These are phyloP conservation scores for Apiospora marii DNA, from an alignment of 2,329 filamentous ascomycete species.

Conservation along the genomic window DNA sequence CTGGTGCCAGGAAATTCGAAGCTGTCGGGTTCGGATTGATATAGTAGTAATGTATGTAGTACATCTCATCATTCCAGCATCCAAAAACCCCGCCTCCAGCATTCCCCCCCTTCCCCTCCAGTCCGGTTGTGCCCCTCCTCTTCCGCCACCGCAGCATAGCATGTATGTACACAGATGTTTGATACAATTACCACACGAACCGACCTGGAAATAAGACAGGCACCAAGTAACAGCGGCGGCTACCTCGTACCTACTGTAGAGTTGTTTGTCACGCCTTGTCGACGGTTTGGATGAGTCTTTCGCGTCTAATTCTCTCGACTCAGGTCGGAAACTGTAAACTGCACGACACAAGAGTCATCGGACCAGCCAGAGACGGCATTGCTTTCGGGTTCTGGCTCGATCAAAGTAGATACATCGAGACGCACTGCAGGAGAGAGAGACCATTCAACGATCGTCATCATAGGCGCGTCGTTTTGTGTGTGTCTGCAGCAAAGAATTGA, in stretches of 20 bases:
- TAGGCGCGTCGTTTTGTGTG: constrained; percentile 9
- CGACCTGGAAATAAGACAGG: not conserved
- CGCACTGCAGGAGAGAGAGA: constrained; percentile 8
- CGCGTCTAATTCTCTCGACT: constrained; percentile 21
- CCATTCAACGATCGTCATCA: constrained; percentile 22
- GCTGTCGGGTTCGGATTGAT: constrained; percentile 9
- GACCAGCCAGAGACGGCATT: constrained; percentile 7
- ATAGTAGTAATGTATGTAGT: not conserved
- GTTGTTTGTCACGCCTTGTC: constrained; percentile 5
- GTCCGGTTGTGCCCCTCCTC: constrained; percentile 14
- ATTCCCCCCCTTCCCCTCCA: not conserved
- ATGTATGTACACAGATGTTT: not conserved
- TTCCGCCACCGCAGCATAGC: not conserved
- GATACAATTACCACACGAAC: not conserved
- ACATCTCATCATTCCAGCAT: not conserved
- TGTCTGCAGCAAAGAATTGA: constrained; percentile 23
- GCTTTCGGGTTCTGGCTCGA: constrained; percentile 1
- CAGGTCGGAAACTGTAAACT: constrained; percentile 18
- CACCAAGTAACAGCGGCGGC: not conserved
- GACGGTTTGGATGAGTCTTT: constrained; percentile 20
- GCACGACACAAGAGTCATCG: constrained; percentile 17
- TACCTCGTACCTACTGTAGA: not conserved
- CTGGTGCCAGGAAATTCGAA: not conserved
- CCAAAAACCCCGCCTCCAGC: constrained; percentile 12
- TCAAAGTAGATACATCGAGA: not conserved